These are phyloP conservation scores for Irpex sp. DNA, from an alignment of 1,284 basidiomycete species.

Conservation along the genomic window DNA sequence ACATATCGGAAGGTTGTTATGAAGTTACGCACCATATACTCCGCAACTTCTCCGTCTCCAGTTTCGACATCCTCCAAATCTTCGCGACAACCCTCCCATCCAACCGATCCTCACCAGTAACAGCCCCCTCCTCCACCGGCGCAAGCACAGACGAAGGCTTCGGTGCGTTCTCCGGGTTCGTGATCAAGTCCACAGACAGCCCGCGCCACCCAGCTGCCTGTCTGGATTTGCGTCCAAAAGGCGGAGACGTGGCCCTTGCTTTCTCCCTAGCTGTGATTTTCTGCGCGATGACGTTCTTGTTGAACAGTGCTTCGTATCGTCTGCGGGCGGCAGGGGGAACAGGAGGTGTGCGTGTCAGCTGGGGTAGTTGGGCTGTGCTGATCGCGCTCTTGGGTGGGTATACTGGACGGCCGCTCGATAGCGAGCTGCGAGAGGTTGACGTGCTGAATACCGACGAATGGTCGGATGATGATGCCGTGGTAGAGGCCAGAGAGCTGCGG, in stretches of 20 bases:
- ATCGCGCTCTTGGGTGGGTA: conserved; percentile 20
- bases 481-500: conserved; percentile 11
- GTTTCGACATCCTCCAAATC: conserved; percentile 62
- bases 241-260: conserved; percentile 27
- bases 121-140: conserved; percentile 30
- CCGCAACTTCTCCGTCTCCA: conserved; percentile 48
- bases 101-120: conserved; percentile 40
- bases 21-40: conserved; percentile 58
- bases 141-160: conserved; percentile 18
- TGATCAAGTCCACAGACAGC: conserved; percentile 68
- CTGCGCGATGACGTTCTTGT: conserved; percentile 49
- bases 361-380: conserved; percentile 17
- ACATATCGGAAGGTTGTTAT: conserved; percentile 10
- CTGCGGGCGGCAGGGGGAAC: conserved; percentile 57
- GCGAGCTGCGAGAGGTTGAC: conserved; percentile 43
- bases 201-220: conserved; percentile 75
- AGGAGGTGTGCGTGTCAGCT: conserved; percentile 51
- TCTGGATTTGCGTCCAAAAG: conserved; percentile 41
- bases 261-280: conserved; percentile 29
- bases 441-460: conserved; percentile 52
- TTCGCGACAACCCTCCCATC: conserved; percentile 51
- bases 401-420: conserved; percentile 30
- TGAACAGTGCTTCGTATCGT: conserved; percentile 68
- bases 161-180: conserved; percentile 35
- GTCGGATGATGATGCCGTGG: conserved; percentile 9